Evolutionary conservation across 257 asterid species (phyloP).

Genomic region (Capsicum chinense): DNA sequence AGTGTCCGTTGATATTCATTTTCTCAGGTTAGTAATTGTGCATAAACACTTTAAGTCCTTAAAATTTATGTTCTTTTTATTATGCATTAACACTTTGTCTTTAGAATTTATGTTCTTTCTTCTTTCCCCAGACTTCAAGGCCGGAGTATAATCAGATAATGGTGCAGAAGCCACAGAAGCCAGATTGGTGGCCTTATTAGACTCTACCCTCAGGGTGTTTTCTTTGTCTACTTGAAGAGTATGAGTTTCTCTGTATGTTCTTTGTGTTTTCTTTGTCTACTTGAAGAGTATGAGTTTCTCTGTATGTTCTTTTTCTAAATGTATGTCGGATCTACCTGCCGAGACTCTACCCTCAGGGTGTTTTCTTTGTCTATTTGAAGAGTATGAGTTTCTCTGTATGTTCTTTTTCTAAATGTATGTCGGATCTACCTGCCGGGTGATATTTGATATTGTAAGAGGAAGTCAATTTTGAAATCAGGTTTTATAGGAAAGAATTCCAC

Average conservation of each 20-base stretch:
- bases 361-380: neutral
- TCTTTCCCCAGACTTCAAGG: conserved; percentile 73
- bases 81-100: neutral
- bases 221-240: neutral
- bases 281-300: neutral
- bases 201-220: neutral
- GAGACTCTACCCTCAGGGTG: neutral
- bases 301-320: neutral
- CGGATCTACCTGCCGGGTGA: neutral
- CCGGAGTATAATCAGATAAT: conserved; percentile 90
- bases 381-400: neutral
- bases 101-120: neutral
- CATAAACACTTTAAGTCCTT: neutral
- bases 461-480: neutral
- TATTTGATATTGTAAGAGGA: neutral
- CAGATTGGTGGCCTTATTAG: conserved; percentile 76
- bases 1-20: neutral
- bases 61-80: neutral
- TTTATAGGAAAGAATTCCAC: neutral
- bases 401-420: neutral
- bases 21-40: neutral
- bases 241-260: neutral
- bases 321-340: too few species aligned
- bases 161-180: conserved; percentile 91
- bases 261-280: neutral